These are phyloP conservation scores for Cordyceps fumosorosea DNA, from an alignment of 2,329 filamentous ascomycete species.

Conservation along the genomic window DNA sequence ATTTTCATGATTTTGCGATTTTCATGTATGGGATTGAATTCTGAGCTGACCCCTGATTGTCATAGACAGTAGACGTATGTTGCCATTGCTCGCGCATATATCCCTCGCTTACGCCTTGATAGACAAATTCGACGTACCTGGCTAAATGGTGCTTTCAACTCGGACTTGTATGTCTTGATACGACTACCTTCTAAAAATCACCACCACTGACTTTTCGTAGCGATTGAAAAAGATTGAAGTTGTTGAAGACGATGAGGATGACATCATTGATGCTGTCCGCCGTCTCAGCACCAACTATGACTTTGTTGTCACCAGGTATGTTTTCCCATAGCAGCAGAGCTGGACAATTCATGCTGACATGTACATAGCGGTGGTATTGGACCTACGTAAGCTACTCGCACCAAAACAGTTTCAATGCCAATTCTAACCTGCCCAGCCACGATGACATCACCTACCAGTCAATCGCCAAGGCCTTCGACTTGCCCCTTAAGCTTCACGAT, in stretches of 20 bases:
- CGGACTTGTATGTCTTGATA: slow-evolving; percentile 8
- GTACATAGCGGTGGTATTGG: slow-evolving; percentile 75
- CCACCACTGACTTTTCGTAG: slow-evolving; percentile 28
- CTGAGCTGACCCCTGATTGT: neutral
- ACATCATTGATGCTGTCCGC: slow-evolving; percentile 80
- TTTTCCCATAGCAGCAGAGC: neutral
- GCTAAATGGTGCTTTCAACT: slow-evolving; percentile 47
- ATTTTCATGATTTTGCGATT: neutral
- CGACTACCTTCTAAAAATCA: neutral
- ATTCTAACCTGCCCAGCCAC: slow-evolving; percentile 50
- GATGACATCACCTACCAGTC: slow-evolving; percentile 97
- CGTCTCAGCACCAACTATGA: slow-evolving; percentile 89
- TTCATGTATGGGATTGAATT: neutral
- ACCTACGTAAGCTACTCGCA: slow-evolving; percentile 62
- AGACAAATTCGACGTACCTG: slow-evolving; percentile 60
- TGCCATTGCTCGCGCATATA: slow-evolving; percentile 3
- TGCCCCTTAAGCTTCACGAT: slow-evolving; percentile 71
- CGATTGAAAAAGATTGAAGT: slow-evolving; percentile 82
- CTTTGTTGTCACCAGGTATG: slow-evolving; percentile 77
- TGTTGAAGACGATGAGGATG: slow-evolving; percentile 83
- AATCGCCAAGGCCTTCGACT: slow-evolving; percentile 80
- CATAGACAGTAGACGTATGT: slow-evolving; percentile 35
- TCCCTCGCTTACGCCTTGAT: slow-evolving; percentile 17
- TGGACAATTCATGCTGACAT: neutral
- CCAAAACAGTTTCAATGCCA: neutral